Evolutionary conservation across 2,329 filamentous ascomycete species (phyloP).

Genomic region (Neocucurbitaria cava): DNA sequence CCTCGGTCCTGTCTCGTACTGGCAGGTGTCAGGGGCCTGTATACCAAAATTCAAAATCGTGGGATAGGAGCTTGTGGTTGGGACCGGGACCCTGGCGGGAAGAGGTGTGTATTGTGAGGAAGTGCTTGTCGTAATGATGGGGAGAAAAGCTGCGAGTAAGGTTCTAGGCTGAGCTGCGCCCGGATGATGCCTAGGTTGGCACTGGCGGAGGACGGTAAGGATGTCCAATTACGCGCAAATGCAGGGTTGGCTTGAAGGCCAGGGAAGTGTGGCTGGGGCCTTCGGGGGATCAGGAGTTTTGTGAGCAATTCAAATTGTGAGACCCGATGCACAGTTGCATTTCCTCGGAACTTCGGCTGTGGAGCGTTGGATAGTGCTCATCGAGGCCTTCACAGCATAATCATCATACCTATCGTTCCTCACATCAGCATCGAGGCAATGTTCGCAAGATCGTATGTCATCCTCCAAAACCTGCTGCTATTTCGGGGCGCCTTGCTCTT

Average conservation of each 20-base stretch:
- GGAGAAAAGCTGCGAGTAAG: conserved; percentile 9
- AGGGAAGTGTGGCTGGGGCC: conserved; percentile 26
- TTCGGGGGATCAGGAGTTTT: conserved; percentile 4
- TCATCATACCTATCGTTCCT: conserved; percentile 1
- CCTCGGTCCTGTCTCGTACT: conserved; percentile 25
- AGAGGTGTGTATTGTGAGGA: conserved; percentile 4
- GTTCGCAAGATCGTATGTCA: conserved; percentile 14
- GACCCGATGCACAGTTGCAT: background rate
- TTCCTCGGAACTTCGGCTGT: background rate
- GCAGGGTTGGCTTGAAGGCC: conserved; percentile 26
- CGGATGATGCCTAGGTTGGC: conserved; percentile 28
- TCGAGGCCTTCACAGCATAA: background rate
- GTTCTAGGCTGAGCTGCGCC: conserved; percentile 30
- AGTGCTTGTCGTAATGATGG: conserved; percentile 4
- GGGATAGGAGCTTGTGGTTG: conserved; percentile 7
- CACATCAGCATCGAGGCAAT: conserved; percentile 22
- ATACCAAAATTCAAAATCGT: conserved; percentile 7
- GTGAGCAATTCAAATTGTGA: background rate
- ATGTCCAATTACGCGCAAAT: conserved; percentile 15
- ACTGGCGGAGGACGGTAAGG: conserved; percentile 19
- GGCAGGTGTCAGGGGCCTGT: conserved; percentile 17
- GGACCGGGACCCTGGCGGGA: conserved; percentile 2
- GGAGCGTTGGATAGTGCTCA: background rate
- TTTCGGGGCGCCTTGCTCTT: conserved; percentile 21
- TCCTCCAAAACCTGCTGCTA: conserved; percentile 32